These are phyloP conservation scores for Phoma herbarum DNA, from an alignment of 2,329 filamentous ascomycete genomes.

Conservation along the genomic window DNA sequence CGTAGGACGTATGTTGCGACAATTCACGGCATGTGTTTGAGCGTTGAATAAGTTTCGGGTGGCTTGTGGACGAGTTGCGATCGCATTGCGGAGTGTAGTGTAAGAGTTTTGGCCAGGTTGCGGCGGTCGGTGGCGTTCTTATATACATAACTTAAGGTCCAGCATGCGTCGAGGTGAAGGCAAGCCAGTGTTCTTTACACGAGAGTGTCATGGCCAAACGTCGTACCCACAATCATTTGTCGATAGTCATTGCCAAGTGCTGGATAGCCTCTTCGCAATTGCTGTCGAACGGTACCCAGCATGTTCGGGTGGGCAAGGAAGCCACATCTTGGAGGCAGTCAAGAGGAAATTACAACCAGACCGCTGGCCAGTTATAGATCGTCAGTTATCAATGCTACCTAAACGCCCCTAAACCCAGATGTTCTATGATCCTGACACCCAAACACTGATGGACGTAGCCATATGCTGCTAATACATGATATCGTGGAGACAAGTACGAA, in stretches of 20 bases:
- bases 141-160: background rate
- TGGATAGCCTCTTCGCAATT: too few species aligned
- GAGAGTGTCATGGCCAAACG: too few species aligned
- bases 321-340: background rate
- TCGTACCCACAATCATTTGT: too few species aligned
- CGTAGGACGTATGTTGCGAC: background rate
- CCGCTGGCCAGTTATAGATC: background rate
- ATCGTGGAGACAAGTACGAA: slow-evolving; percentile 1
- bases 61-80: background rate
- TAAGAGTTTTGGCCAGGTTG: background rate
- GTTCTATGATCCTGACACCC: background rate
- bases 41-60: background rate
- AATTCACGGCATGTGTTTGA: background rate
- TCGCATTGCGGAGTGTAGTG: background rate
- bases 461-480: slow-evolving; percentile 17
- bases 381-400: slow-evolving; percentile 4
- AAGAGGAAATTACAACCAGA: background rate
- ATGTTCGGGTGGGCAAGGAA: too few species aligned
- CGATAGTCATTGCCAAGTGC: too few species aligned
- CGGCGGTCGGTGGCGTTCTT: background rate
- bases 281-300: too few species aligned
- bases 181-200: too few species aligned
- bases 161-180: background rate
- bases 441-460: slow-evolving; percentile 10
- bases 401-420: background rate